Percentiles rank a stretch among this genome's conserved stretches.
Evolutionary conservation across 768 basidiomycete species (phyloP).

Genomic region (Psilocybe tampanensis): DNA sequence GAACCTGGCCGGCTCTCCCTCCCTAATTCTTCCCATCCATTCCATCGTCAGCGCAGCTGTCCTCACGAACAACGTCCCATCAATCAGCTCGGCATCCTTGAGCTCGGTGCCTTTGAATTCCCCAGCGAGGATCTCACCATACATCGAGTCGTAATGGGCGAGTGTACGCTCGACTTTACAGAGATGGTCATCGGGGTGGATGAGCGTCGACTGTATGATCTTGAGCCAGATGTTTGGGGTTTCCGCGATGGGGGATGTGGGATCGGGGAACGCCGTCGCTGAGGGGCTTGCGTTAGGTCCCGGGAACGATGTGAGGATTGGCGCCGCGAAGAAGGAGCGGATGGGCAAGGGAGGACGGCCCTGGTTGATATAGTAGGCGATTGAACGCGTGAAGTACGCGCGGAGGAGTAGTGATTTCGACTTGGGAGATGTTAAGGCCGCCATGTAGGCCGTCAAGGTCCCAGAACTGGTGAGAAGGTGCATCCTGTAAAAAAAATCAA

Average conservation of each 20-base stretch:
- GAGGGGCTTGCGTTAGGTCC: constrained; percentile 14
- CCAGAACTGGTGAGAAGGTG: constrained; percentile 17
- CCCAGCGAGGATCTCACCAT: constrained; percentile 36
- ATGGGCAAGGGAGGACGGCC: constrained; percentile 35
- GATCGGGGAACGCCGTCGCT: constrained; percentile 8
- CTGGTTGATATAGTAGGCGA: constrained; percentile 32
- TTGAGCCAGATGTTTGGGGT: constrained; percentile 42
- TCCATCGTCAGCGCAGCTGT: constrained; percentile 44
- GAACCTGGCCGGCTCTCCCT: constrained; percentile 19
- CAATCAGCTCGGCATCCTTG: constrained; percentile 35
- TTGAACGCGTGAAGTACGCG: constrained; percentile 10
- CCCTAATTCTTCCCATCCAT: constrained; percentile 29
- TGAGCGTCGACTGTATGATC: constrained; percentile 38
- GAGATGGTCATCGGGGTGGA: constrained; percentile 39
- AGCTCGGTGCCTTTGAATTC: constrained; percentile 18
- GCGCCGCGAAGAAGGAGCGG: constrained; percentile 27
- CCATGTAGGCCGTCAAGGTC: constrained; percentile 11
- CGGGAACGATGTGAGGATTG: constrained; percentile 17
- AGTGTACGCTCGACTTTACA: constrained; percentile 56
- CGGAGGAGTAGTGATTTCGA: constrained; percentile 14
- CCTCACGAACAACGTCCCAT: constrained; percentile 60
- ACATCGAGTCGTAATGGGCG: constrained; percentile 45
- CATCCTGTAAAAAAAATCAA: constrained; percentile 7
- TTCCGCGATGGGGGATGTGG: constrained; percentile 12
- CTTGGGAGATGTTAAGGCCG: constrained; percentile 6